Evolutionary conservation across 108 stramenopile genomes (phyloP).

Genomic region (Fragilaria radians): DNA sequence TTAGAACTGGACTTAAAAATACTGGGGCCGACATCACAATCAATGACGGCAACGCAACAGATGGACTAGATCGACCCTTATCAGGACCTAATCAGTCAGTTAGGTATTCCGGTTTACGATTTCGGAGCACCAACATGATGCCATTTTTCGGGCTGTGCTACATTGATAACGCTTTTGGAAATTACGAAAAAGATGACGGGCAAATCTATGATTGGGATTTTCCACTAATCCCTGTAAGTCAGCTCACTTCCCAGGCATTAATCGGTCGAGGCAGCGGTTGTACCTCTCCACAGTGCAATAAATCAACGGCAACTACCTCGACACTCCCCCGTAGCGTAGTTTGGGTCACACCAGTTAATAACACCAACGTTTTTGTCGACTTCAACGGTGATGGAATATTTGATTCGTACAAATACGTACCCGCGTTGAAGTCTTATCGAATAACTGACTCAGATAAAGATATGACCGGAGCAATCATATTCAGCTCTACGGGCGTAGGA

Average conservation of each 20-base stretch:
- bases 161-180: too few relatives aligned
- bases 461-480: conserved; percentile 20
- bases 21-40: too few relatives aligned
- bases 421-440: not conserved
- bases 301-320: not conserved
- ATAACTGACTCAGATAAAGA: conserved; percentile 12
- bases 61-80: too few relatives aligned
- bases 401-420: not conserved
- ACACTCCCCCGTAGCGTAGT: conserved; percentile 2
- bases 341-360: conserved; percentile 17
- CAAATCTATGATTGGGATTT: conserved; percentile 7
- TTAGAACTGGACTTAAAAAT: too few relatives aligned
- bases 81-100: too few relatives aligned
- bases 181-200: not conserved
- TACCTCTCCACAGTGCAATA: conserved; percentile 8
- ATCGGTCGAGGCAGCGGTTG: conserved; percentile 19
- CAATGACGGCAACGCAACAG: too few relatives aligned
- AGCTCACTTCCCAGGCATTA: conserved; percentile 10
- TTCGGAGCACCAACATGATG: too few relatives aligned
- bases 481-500: not conserved
- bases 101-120: too few relatives aligned
- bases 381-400: conserved; percentile 13
- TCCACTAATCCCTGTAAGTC: conserved; percentile 7
- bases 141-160: too few relatives aligned
- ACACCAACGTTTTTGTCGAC: conserved; percentile 16